Base-by-base conservation (phyloP, 1,284 basidiomycete genomes). In the Cutaneotrichosporon sp. region DNA sequence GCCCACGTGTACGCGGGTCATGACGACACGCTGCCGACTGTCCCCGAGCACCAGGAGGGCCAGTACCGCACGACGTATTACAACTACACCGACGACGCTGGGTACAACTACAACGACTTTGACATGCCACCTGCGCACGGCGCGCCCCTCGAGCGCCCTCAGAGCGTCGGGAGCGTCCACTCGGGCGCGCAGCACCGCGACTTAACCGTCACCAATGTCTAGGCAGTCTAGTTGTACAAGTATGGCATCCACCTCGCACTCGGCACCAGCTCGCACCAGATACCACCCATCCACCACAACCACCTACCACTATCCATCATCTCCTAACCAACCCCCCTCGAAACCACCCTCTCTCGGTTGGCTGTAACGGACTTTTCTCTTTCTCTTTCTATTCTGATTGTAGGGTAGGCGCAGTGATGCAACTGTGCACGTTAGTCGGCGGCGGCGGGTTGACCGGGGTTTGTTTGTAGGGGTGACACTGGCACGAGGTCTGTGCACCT, bases 1-100 rank as follows among this genome's bases (percentile, higher is more conserved):
- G 55, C 55, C 33, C 55, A 57, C 46, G 45, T 47, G 33, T 57
- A 57, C 34, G 55, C 55, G 24, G 55, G 55, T 14, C 55, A 36
- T 16, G 46, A 50, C 33, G 46, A 34, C 16, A 22, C 33, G 20
- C 54, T 52, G 20, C 18, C 51, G n/a, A 20, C 51, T 20, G 51
- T 52, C n/a, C 51, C 51, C n/a, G 51, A 52, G 51, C 9, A 25
- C 29, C 27, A 29, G 22, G 49, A 50, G 49, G 25, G 27, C 49
- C 49, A 50, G 27, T 50, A 50, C 49, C 27, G 34, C 20, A 16
- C 18, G 51, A 10, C 16, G 24, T 31, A 54, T 25, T 29, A 45
- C 36, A 45, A 54, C 53, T 54, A 54, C 53, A n/a, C 5, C 13
- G 53, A 47, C 54, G 54, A 56, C 31, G 18, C n/a, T 4, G 45